Conservation (phyloP, 2,329 filamentous ascomycete genomes). For the Cladophialophora bantiana region DNA sequence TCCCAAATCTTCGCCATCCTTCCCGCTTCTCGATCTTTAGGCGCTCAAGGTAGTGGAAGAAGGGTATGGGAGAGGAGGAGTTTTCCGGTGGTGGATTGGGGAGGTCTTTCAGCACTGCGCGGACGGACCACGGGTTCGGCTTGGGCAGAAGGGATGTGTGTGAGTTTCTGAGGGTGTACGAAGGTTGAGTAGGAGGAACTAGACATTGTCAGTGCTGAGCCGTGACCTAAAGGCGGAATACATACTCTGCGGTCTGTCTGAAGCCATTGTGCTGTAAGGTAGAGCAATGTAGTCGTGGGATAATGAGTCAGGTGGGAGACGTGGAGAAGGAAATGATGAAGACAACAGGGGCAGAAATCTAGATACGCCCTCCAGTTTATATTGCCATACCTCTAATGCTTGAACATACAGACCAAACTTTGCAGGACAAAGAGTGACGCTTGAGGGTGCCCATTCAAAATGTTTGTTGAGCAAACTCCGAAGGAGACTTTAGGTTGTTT, state of each 20-base stretch:
- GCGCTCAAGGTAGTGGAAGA: conserved; percentile 92
- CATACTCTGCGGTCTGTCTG: conserved; percentile 14
- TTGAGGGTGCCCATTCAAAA: not conserved
- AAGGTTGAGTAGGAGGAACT: conserved; percentile 10
- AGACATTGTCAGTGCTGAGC: not conserved
- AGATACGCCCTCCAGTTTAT: not conserved
- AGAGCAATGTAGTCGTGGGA: not conserved
- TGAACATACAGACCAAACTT: not conserved
- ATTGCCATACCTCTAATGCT: conserved; percentile 1
- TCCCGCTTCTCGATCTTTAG: conserved; percentile 97
- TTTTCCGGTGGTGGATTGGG: conserved; percentile 65
- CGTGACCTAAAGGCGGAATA: not conserved
- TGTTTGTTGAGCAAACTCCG: conserved; percentile 6
- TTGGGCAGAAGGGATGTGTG: conserved; percentile 39
- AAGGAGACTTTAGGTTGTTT: conserved; percentile 5
- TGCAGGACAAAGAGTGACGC: not conserved
- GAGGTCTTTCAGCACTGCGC: conserved; percentile 69
- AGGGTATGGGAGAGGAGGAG: conserved; percentile 78
- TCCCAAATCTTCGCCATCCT: conserved; percentile 90
- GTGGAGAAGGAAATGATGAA: not conserved
- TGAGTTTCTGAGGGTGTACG: conserved; percentile 22
- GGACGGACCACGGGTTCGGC: conserved; percentile 42
- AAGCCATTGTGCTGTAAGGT: not conserved
- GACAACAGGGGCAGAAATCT: not conserved
- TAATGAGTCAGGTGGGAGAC: not conserved